phyloP scores from a whole-genome alignment of 305 asterid genomes.

The Withania somnifera region DNA sequence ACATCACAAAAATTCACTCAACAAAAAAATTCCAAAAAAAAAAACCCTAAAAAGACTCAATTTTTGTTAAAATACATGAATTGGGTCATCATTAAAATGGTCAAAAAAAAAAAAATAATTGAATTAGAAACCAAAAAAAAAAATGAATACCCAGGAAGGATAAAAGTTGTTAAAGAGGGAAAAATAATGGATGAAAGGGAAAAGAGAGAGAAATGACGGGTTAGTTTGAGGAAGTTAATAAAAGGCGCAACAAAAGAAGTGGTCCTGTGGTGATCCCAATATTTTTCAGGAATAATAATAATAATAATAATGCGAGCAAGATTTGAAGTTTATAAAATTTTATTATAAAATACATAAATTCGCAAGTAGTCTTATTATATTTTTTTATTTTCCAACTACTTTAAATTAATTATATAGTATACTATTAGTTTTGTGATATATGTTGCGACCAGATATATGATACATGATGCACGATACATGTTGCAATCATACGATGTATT shows the following conservation, averaged over 20 bases:
- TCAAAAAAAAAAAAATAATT: background rate
- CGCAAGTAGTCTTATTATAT: too few relatives aligned
- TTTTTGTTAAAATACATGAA: background rate
- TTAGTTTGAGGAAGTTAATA: background rate
- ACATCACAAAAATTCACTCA: background rate
- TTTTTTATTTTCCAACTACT: too few relatives aligned
- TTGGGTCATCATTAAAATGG: constrained; percentile 1
- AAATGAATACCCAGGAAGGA: background rate
- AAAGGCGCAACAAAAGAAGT: constrained; percentile 5
- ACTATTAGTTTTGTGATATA: too few relatives aligned
- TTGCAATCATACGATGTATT: too few relatives aligned
- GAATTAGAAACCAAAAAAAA: background rate
- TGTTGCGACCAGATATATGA: too few relatives aligned
- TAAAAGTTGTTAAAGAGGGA: background rate
- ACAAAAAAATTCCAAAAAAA: background rate
- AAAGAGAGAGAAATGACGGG: background rate
- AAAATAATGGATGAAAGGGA: background rate
- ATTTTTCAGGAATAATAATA: background rate
- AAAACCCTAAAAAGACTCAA: constrained; percentile 6
- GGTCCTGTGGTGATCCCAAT: constrained; percentile 24
- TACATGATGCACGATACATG: too few relatives aligned
- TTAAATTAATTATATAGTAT: too few relatives aligned
- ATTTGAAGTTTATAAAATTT: too few relatives aligned
- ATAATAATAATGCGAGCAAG: background rate
- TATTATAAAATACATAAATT: too few relatives aligned